These are phyloP conservation scores for Lunasporangiospora selenospora DNA, from an alignment of 192 early-diverging fungal species.

Conservation along the genomic window DNA sequence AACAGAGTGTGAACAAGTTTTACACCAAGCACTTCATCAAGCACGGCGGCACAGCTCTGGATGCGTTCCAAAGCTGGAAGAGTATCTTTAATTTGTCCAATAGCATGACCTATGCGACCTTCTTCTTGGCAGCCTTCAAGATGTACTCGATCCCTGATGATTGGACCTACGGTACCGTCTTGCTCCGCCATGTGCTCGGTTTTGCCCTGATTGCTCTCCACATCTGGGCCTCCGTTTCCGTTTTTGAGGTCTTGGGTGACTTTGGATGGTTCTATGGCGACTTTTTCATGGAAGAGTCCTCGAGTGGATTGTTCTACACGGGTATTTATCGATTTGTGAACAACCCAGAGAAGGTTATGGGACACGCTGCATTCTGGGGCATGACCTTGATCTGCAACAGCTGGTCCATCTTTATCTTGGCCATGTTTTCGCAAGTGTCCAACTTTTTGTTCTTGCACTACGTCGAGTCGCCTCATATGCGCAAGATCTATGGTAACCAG, in stretches of 20 bases:
- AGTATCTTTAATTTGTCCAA: constrained; percentile 91
- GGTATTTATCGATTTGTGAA: constrained; percentile 87
- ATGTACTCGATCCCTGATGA: constrained; percentile 78
- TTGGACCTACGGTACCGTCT: constrained; percentile 70
- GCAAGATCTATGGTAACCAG: constrained; percentile 82
- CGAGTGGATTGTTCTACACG: constrained; percentile 79
- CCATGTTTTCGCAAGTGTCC: constrained; percentile 82
- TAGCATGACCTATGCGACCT: constrained; percentile 92
- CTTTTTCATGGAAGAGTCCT: constrained; percentile 89
- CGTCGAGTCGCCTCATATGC: constrained; percentile 95
- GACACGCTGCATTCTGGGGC: constrained; percentile 95
- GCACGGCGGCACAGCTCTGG: constrained; percentile 84
- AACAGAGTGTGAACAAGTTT: constrained; percentile 81
- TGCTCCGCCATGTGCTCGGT: constrained; percentile 88
- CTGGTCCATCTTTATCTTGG: constrained; percentile 83
- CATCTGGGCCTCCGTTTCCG: constrained; percentile 89
- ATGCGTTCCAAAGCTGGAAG: constrained; percentile 97
- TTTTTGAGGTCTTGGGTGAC: constrained; percentile 93
- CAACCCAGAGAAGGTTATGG: constrained; percentile 93
- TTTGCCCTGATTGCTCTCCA: constrained; percentile 86
- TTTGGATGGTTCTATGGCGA: constrained; percentile 99
- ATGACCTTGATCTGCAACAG: constrained; percentile 85
- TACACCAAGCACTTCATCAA: constrained; percentile 95
- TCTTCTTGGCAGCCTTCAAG: constrained; percentile 80
- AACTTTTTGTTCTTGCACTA: constrained; percentile 86